phyloP scores from a whole-genome alignment of 78 protist species.

The Chrysochromulina tobinii region DNA sequence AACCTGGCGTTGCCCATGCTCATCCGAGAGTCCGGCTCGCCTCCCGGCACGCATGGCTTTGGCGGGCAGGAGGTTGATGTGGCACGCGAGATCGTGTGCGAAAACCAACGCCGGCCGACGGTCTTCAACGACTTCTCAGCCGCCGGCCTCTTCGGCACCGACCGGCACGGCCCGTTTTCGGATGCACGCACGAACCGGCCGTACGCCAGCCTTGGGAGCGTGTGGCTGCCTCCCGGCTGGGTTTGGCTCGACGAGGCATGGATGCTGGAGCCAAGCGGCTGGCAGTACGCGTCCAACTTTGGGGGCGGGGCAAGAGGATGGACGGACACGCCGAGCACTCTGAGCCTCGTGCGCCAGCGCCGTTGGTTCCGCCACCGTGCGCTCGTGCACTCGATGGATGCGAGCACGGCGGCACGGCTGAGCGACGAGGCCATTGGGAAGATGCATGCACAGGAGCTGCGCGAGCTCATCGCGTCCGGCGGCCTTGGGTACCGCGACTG shows the following conservation, averaged over 20 bases:
- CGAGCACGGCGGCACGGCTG: too few species aligned
- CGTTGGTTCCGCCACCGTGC: not conserved
- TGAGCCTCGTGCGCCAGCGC: not conserved
- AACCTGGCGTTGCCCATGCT: not conserved
- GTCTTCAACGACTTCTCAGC: not conserved
- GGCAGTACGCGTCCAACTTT: not conserved
- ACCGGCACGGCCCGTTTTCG: not conserved
- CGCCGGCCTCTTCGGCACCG: not conserved
- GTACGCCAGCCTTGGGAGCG: not conserved
- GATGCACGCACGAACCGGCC: not conserved
- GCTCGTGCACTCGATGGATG: not conserved
- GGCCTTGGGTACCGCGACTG: too few species aligned
- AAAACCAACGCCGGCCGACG: not conserved
- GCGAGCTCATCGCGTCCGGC: not conserved
- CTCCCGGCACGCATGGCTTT: not conserved
- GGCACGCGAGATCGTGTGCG: not conserved
- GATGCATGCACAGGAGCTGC: not conserved
- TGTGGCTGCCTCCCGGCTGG: constrained; percentile 2
- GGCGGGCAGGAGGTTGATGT: not conserved
- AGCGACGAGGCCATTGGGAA: not conserved
- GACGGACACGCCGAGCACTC: not conserved
- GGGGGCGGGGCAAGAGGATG: not conserved
- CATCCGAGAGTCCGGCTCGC: not conserved
- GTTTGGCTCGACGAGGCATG: not conserved
- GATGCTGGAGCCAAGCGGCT: not conserved